These are phyloP conservation scores for Isabelozyma pseudorhagii DNA, from an alignment of 805 yeast genomes.

Conservation along the genomic window DNA sequence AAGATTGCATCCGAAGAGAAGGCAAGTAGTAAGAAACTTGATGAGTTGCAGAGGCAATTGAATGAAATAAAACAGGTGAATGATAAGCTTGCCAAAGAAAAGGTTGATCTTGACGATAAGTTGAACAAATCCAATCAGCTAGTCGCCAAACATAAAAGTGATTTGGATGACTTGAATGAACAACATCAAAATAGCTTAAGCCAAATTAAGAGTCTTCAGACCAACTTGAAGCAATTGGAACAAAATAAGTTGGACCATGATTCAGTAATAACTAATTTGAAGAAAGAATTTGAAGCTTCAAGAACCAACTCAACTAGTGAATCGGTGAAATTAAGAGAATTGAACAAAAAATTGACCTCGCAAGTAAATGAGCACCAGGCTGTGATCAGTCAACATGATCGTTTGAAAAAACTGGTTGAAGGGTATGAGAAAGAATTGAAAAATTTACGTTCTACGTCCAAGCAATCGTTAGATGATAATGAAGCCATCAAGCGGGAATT, in stretches of 20 bases:
- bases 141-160: slow-evolving; percentile 12
- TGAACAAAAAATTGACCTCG: background rate
- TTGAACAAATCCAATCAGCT: slow-evolving; percentile 12
- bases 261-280: background rate
- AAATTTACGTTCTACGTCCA: background rate
- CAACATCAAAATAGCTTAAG: slow-evolving; percentile 11
- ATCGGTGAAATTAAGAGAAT: background rate
- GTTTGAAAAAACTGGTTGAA: background rate
- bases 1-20: slow-evolving; percentile 40
- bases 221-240: slow-evolving; percentile 26
- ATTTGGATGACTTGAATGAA: slow-evolving; percentile 8
- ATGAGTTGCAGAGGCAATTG: slow-evolving; percentile 25
- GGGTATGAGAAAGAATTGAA: background rate
- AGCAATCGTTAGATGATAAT: background rate
- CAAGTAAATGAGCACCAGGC: background rate
- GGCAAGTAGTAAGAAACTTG: slow-evolving; percentile 23
- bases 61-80: slow-evolving; percentile 26
- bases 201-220: slow-evolving; percentile 14
- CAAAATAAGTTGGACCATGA: background rate
- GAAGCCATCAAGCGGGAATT: background rate
- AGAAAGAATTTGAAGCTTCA: background rate
- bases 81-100: slow-evolving; percentile 23
- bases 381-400: background rate
- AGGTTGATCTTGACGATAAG: slow-evolving; percentile 25
- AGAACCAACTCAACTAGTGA: background rate